Percentiles rank a stretch among this genome's conserved stretches.
Conservation (phyloP, 2,329 filamentous ascomycete species). For the Fusarium heterosporum region DNA sequence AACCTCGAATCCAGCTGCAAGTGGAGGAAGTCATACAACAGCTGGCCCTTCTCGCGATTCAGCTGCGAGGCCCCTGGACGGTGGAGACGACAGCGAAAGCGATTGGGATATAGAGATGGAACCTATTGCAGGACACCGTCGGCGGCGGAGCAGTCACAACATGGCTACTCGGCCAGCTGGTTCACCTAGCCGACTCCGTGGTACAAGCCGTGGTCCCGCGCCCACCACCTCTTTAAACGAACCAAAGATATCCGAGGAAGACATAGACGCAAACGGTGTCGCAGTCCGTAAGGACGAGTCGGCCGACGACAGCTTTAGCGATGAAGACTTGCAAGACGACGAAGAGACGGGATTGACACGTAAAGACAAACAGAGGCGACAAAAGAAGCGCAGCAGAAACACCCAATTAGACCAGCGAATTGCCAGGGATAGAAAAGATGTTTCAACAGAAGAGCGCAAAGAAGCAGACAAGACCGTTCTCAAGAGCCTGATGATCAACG, state of each 20-base stretch:
- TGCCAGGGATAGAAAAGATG: conserved; percentile 63
- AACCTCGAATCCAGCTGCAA: conserved; percentile 11
- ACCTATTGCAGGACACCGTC: conserved; percentile 64
- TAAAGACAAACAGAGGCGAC: conserved; percentile 76
- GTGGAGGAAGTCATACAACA: conserved; percentile 29
- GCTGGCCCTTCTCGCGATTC: conserved; percentile 36
- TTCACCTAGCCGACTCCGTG: conserved; percentile 47
- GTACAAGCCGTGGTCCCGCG: conserved; percentile 36
- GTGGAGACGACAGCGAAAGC: conserved; percentile 53
- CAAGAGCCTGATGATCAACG: conserved; percentile 77
- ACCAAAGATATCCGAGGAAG: conserved; percentile 61
- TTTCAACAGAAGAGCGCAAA: conserved; percentile 78
- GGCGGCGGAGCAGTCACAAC: conserved; percentile 65
- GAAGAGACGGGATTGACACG: conserved; percentile 89
- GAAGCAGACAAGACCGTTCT: conserved; percentile 80
- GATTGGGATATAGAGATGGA: conserved; percentile 67
- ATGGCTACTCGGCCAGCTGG: conserved; percentile 47
- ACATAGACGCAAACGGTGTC: conserved; percentile 44
- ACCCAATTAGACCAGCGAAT: conserved; percentile 77
- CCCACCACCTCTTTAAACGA: conserved; percentile 53
- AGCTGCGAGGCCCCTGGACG: conserved; percentile 26
- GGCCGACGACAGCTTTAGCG: conserved; percentile 69
- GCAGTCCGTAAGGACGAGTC: conserved; percentile 48
- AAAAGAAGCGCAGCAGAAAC: conserved; percentile 74
- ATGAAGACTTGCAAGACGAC: conserved; percentile 83